A percentile compares a stretch with the other conserved stretches of the same genome.
Evolutionary conservation across 2,329 filamentous ascomycete species (phyloP).

Genomic region (Aspergillus fumigatiaffinis): DNA sequence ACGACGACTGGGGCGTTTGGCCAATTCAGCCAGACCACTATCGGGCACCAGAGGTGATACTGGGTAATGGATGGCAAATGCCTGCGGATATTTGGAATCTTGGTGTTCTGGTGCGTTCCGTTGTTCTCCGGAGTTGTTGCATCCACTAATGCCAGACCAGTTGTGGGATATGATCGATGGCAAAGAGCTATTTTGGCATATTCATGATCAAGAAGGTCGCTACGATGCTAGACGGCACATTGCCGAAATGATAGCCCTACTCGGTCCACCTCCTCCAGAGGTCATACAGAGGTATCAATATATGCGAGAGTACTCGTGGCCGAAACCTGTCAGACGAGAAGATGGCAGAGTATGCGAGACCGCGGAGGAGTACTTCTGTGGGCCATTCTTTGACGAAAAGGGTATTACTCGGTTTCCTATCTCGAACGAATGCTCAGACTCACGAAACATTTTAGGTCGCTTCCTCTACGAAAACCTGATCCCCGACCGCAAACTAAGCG

Average conservation of each 20-base stretch:
- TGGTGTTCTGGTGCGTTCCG: constrained; percentile 30
- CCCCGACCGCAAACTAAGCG: constrained; percentile 26
- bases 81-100: constrained; percentile 42
- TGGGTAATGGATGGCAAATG: constrained; percentile 37
- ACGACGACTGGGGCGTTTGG: constrained; percentile 41
- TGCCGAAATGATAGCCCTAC: constrained; percentile 41
- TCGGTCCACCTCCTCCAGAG: constrained; percentile 37
- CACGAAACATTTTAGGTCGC: constrained; percentile 23
- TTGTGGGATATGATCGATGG: constrained; percentile 38
- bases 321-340: constrained; percentile 25
- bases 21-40: constrained; percentile 44
- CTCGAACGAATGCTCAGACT: constrained; percentile 15
- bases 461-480: constrained; percentile 31
- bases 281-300: constrained; percentile 32
- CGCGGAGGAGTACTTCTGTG: constrained; percentile 32
- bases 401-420: constrained; percentile 19
- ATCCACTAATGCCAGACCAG: constrained; percentile 23
- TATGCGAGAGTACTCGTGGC: constrained; percentile 29
- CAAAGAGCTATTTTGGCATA: constrained; percentile 35
- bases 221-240: constrained; percentile 39
- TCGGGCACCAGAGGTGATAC: constrained; percentile 40
- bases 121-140: constrained; percentile 12
- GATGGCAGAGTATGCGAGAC: constrained; percentile 29
- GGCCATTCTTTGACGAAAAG: constrained; percentile 35
- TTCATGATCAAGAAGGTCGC: constrained; percentile 29